Evolutionary conservation across 805 yeast species (phyloP).

Genomic region (Starmerella gropengiesseri): DNA sequence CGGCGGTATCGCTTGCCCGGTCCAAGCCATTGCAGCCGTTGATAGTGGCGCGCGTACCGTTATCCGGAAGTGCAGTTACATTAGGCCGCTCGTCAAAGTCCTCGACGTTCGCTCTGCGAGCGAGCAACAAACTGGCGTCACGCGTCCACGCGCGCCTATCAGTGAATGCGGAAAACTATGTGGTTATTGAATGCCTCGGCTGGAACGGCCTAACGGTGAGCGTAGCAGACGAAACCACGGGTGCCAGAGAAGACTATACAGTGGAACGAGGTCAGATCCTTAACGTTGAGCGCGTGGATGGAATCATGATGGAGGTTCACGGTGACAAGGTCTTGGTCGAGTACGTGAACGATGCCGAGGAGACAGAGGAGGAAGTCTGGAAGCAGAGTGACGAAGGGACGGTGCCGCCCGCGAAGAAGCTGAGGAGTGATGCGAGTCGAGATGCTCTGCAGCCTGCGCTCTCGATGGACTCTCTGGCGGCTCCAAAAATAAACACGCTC

Average conservation of each 20-base stretch:
- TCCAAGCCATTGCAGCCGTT: constrained; percentile 13
- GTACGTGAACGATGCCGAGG: constrained; percentile 37
- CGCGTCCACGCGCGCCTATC: constrained; percentile 51
- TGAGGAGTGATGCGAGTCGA: background rate
- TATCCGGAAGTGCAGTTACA: constrained; percentile 29
- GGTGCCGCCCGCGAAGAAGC: background rate
- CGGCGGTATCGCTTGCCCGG: background rate
- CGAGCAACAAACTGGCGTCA: constrained; percentile 48
- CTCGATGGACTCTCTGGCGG: too few relatives aligned
- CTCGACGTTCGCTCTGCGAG: constrained; percentile 41
- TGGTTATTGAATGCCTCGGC: constrained; percentile 63
- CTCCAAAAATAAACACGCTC: too few relatives aligned
- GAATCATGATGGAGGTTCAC: constrained; percentile 58
- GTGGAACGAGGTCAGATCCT: constrained; percentile 55
- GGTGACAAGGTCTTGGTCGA: constrained; percentile 49
- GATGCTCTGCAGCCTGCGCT: too few relatives aligned
- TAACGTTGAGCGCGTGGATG: constrained; percentile 50
- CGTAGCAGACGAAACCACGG: constrained; percentile 45
- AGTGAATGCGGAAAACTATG: constrained; percentile 34
- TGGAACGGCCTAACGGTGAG: constrained; percentile 66
- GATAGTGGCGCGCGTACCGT: constrained; percentile 17
- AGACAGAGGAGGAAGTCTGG: constrained; percentile 31
- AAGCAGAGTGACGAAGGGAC: constrained; percentile 3
- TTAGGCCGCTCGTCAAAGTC: constrained; percentile 62
- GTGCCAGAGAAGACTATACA: constrained; percentile 40